Evolutionary conservation across 1,284 basidiomycete species (phyloP).

Genomic region (Ceratorhiza oryzae-sativae): DNA sequence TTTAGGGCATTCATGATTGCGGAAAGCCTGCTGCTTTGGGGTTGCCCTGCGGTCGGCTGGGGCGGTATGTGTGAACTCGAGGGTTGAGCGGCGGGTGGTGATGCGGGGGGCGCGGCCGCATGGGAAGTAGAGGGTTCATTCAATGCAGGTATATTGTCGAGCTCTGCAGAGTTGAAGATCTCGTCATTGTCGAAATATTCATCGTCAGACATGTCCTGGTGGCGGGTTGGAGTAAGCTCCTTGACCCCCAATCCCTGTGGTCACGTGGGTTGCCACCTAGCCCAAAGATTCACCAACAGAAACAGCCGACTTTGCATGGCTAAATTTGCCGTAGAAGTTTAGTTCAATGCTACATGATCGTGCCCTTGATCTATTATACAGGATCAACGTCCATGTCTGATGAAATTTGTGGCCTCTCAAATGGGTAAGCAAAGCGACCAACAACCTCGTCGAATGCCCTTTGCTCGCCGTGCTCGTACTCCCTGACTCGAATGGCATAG

Average conservation of each 20-base stretch:
- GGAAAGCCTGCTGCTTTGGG: slow-evolving; percentile 6
- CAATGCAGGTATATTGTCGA: slow-evolving; percentile 9
- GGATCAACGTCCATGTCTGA: background rate
- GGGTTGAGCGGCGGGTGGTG: background rate
- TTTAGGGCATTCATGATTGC: slow-evolving; percentile 35
- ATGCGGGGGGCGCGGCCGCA: background rate
- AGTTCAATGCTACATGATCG: no score
- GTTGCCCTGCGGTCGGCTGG: background rate
- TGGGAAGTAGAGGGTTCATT: background rate
- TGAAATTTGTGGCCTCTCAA: background rate
- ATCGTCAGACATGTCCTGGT: slow-evolving; percentile 35
- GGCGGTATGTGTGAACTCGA: background rate
- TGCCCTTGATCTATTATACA: background rate
- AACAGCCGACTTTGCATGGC: no score
- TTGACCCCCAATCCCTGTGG: background rate
- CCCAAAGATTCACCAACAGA: background rate
- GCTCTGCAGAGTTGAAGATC: slow-evolving; percentile 20
- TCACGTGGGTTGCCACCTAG: slow-evolving; percentile 34
- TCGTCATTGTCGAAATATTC: slow-evolving; percentile 35
- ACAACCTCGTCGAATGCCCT: slow-evolving; percentile 25
- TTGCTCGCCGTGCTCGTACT: slow-evolving; percentile 21
- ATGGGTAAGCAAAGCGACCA: slow-evolving; percentile 6
- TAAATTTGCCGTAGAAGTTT: no score
- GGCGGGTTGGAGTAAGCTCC: background rate
- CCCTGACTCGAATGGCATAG: slow-evolving; percentile 28